Evolutionary conservation across 176 grass and related monocot genomes (phyloP).

Genomic region (Aegilops speltoides): DNA sequence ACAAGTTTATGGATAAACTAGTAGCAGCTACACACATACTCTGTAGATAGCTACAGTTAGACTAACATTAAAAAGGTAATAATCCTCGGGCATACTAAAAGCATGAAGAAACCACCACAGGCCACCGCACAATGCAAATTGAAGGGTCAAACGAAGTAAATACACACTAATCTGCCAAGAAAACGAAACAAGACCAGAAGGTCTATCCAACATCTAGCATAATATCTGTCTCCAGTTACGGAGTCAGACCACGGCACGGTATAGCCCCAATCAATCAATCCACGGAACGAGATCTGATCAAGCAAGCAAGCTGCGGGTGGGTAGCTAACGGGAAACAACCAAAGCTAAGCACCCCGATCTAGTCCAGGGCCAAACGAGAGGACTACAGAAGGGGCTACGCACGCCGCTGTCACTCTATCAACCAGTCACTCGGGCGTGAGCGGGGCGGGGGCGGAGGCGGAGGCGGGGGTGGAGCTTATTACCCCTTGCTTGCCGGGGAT

Average conservation of each 20-base stretch:
- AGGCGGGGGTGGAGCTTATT: neutral
- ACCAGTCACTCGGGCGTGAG: neutral
- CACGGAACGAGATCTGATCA: neutral
- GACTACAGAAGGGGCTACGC: neutral
- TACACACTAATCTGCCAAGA: neutral
- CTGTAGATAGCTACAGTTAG: neutral
- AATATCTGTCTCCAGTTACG: neutral
- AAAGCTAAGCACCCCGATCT: neutral
- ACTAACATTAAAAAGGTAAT: neutral
- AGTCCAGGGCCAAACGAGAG: neutral
- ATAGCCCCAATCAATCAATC: too few species aligned
- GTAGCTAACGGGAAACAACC: neutral
- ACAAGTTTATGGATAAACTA: neutral
- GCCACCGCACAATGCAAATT: neutral
- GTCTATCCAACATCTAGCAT: too few species aligned
- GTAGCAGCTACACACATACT: neutral
- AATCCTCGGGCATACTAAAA: neutral
- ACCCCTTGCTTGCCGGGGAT: constrained; percentile 98
- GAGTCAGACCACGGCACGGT: too few species aligned
- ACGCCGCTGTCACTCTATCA: neutral
- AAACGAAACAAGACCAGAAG: neutral
- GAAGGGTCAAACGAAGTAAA: neutral
- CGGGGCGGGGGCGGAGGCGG: too few species aligned
- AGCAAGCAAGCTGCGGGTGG: neutral
- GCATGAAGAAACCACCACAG: neutral